phyloP scores from a whole-genome alignment of 1,284 basidiomycete species.

The Heterobasidion annosum region DNA sequence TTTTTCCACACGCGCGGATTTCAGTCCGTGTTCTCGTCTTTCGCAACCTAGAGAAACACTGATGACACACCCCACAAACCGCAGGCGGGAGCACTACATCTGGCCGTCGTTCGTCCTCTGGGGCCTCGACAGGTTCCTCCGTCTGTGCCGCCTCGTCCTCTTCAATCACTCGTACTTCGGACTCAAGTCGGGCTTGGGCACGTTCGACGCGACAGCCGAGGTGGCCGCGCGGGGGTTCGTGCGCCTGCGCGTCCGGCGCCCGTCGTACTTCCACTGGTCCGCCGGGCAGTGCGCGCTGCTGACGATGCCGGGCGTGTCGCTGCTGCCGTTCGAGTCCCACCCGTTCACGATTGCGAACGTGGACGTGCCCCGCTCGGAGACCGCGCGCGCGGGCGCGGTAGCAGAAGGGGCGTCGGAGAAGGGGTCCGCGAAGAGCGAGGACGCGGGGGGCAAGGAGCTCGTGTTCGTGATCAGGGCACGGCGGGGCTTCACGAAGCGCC shows the following conservation, averaged over 20 bases:
- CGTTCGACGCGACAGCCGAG: conserved; percentile 32
- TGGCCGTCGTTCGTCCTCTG: conserved; percentile 58
- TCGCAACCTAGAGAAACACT: no score
- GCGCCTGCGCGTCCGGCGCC: conserved; percentile 36
- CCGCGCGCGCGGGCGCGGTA: no score
- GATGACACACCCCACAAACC: not conserved
- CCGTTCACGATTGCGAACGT: conserved; percentile 42
- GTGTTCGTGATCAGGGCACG: conserved; percentile 43
- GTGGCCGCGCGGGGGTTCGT: conserved; percentile 40
- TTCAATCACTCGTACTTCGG: conserved; percentile 40
- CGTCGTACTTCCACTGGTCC: conserved; percentile 29
- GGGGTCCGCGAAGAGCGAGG: no score
- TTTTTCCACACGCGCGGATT: conserved; percentile 24
- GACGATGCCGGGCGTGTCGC: conserved; percentile 32
- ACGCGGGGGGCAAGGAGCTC: conserved; percentile 8
- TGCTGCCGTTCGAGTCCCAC: conserved; percentile 37
- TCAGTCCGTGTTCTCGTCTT: no score
- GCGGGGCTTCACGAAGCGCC: conserved; percentile 29
- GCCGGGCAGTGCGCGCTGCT: conserved; percentile 47
- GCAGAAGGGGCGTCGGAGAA: no score
- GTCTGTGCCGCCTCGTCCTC: conserved; percentile 37
- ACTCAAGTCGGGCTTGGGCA: conserved; percentile 14
- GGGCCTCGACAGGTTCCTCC: conserved; percentile 49
- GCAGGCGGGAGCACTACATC: conserved; percentile 25
- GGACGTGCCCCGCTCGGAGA: not conserved